A percentile compares a stretch with the other conserved stretches of the same genome.
phyloP scores from a whole-genome alignment of 2,329 filamentous ascomycete genomes.

The Aspergillus sp. region DNA sequence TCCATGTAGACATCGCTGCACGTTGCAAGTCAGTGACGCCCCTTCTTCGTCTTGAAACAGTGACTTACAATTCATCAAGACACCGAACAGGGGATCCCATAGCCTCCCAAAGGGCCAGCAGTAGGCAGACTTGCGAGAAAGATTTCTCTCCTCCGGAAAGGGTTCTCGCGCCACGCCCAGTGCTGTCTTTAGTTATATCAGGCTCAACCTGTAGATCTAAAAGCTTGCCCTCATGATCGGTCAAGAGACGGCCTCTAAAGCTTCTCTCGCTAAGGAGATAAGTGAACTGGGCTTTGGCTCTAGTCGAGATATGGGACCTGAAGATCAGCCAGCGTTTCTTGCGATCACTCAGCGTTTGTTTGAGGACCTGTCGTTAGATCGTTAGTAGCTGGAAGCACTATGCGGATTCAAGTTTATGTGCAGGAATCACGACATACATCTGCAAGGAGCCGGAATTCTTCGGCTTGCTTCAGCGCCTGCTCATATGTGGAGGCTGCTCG shows the following conservation, averaged over 20 bases:
- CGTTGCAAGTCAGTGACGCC: constrained; percentile 16
- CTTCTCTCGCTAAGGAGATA: constrained; percentile 86
- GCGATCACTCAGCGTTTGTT: constrained; percentile 65
- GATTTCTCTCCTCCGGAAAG: constrained; percentile 96
- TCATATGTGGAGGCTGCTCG: constrained; percentile 37
- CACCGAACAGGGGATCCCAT: constrained; percentile 96
- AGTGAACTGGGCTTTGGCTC: constrained; percentile 80
- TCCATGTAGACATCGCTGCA: constrained; percentile 94
- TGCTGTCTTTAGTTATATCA: constrained; percentile 65
- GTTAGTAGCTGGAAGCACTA: background rate
- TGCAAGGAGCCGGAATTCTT: constrained; percentile 35
- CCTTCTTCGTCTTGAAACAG: background rate
- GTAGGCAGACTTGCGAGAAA: constrained; percentile 91
- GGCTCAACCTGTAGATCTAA: constrained; percentile 75
- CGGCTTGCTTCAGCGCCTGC: constrained; percentile 37
- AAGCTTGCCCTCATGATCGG: constrained; percentile 72
- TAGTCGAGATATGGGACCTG: constrained; percentile 79
- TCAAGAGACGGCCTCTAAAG: constrained; percentile 76
- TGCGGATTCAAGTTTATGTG: constrained; percentile 1
- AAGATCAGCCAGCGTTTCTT: constrained; percentile 77
- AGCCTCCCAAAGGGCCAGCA: constrained; percentile 93
- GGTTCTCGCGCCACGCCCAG: constrained; percentile 82
- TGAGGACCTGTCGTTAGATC: constrained; percentile 46
- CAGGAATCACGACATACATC: constrained; percentile 33
- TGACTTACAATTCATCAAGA: constrained; percentile 78